phyloP scores from a whole-genome alignment of 352 stramenopile genomes.

The Phytophthora foliorum region DNA sequence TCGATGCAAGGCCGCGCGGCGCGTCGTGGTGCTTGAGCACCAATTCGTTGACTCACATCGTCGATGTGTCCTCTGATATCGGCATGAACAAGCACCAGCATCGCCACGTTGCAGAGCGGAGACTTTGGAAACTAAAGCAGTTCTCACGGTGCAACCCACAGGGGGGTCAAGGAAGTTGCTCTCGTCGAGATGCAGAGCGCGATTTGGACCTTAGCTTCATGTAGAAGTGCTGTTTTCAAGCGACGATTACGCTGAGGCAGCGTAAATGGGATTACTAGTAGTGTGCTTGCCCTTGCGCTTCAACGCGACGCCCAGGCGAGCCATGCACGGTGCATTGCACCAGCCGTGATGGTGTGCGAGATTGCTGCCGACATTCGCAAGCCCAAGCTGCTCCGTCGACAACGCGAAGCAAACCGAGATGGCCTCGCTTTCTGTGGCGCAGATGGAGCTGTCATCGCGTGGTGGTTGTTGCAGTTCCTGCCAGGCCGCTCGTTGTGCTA shows the following conservation, averaged over 20 bases:
- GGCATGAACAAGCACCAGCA: not conserved
- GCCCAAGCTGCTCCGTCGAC: not conserved
- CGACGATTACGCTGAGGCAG: constrained; percentile 8
- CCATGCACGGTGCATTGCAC: too few species aligned
- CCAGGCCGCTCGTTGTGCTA: constrained; percentile 23
- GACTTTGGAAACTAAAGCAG: not conserved
- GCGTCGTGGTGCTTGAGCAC: not conserved
- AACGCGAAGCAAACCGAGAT: constrained; percentile 6
- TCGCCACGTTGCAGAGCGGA: constrained; percentile 6
- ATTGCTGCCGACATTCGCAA: not conserved
- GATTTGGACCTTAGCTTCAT: constrained; percentile 27
- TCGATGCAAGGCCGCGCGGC: not conserved
- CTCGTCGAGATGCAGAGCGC: not conserved
- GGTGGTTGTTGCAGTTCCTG: constrained; percentile 38
- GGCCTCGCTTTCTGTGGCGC: constrained; percentile 12
- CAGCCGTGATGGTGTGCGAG: not conserved
- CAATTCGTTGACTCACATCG: constrained; percentile 28
- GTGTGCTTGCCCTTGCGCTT: not conserved
- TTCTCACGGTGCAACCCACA: not conserved
- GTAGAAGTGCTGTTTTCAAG: constrained; percentile 19
- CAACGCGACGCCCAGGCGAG: constrained; percentile 3
- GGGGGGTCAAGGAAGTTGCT: constrained; percentile 11
- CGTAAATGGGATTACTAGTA: constrained; percentile 22
- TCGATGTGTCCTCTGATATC: constrained; percentile 13
- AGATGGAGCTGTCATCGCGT: constrained; percentile 31